These are phyloP conservation scores for Alternaria arborescens DNA, from an alignment of 2,329 filamentous ascomycete species.

Conservation along the genomic window DNA sequence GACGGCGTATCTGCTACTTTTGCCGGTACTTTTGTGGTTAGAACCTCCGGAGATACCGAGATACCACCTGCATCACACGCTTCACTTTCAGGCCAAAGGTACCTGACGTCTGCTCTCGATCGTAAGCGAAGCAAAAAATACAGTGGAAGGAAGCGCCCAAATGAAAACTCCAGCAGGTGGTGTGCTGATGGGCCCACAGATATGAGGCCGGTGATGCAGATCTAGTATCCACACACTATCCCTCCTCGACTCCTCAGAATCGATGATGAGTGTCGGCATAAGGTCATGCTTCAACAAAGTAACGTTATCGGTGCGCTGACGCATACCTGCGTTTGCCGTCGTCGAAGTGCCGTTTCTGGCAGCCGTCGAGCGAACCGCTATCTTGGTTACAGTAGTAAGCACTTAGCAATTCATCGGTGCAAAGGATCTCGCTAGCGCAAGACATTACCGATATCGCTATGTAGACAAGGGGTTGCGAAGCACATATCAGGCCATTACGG, in stretches of 20 bases:
- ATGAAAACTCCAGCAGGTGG: not conserved
- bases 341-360: not conserved
- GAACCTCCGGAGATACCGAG: constrained; percentile 21
- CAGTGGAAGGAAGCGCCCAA: not conserved
- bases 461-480: not conserved
- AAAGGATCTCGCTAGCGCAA: constrained; percentile 6
- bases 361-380: not conserved
- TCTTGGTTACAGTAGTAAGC: not conserved
- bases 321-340: constrained; percentile 6
- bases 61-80: constrained; percentile 10
- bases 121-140: constrained; percentile 3
- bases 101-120: not conserved
- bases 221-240: not conserved
- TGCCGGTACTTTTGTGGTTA: constrained; percentile 19
- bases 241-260: constrained; percentile 6
- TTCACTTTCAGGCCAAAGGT: constrained; percentile 6
- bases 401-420: not conserved
- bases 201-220: not conserved
- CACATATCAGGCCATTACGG: constrained; percentile 9
- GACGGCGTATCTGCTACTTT: constrained; percentile 14
- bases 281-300: not conserved
- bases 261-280: constrained; percentile 11
- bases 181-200: not conserved
- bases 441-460: constrained; percentile 10
- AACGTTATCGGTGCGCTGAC: constrained; percentile 8